Percentiles rank a stretch among this genome's conserved stretches.
These are phyloP conservation scores for Skeletonema potamos DNA, from an alignment of 108 stramenopile genomes.

Conservation along the genomic window DNA sequence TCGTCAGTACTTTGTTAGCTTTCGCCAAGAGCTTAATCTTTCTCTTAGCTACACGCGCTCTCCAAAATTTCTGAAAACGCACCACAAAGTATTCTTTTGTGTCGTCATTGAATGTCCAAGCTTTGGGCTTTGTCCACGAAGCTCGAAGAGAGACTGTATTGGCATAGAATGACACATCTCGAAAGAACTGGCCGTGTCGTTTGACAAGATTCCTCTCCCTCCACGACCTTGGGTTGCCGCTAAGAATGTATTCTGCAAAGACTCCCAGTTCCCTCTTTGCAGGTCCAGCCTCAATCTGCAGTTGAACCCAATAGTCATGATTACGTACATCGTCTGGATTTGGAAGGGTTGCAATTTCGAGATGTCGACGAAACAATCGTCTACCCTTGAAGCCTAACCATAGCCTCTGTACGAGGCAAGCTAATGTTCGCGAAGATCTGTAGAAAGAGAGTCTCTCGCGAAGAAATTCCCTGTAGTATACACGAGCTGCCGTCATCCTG, in stretches of 20 bases:
- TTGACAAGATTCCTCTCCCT: slow-evolving; percentile 17
- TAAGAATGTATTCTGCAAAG: slow-evolving; percentile 38
- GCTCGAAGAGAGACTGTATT: slow-evolving; percentile 40
- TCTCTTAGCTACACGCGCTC: slow-evolving; percentile 31
- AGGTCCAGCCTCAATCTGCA: slow-evolving; percentile 34
- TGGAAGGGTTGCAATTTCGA: slow-evolving; percentile 32
- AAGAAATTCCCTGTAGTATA: slow-evolving; percentile 15
- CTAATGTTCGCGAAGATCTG: slow-evolving; percentile 20
- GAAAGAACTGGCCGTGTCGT: slow-evolving; percentile 21
- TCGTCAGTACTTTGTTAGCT: slow-evolving; percentile 39
- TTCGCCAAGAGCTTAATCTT: slow-evolving; percentile 33
- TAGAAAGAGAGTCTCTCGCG: slow-evolving; percentile 35
- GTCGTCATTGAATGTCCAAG: slow-evolving; percentile 42
- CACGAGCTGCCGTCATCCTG: slow-evolving; percentile 11
- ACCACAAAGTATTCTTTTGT: slow-evolving; percentile 38
- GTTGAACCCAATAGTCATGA: slow-evolving; percentile 29
- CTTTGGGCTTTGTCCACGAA: slow-evolving; percentile 44
- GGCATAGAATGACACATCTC: slow-evolving; percentile 41
- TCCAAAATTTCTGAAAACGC: slow-evolving; percentile 47
- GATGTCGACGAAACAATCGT: not conserved
- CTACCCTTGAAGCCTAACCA: slow-evolving; percentile 41
- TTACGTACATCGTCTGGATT: slow-evolving; percentile 38
- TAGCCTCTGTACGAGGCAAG: slow-evolving; percentile 14
- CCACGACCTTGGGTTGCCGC: slow-evolving; percentile 29
- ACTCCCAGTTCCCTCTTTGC: slow-evolving; percentile 31